A percentile compares a stretch with the other conserved stretches of the same genome.
These are phyloP conservation scores for Epichloe glyceriae DNA, from an alignment of 2,329 filamentous ascomycete species.

Conservation along the genomic window DNA sequence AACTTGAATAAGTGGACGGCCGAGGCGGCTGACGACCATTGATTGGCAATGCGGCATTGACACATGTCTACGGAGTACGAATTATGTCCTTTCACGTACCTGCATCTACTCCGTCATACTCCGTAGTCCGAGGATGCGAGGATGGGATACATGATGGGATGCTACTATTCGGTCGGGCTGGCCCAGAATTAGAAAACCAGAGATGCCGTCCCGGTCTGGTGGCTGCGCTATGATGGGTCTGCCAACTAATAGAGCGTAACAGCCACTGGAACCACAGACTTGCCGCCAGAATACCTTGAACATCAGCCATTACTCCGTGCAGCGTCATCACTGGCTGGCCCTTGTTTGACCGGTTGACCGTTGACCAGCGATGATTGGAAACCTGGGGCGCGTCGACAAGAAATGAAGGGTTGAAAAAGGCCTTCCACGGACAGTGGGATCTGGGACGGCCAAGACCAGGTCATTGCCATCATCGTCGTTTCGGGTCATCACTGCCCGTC, in stretches of 20 bases:
- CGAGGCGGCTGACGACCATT: slow-evolving; percentile 2
- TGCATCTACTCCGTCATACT: background rate
- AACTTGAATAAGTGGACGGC: slow-evolving; percentile 1
- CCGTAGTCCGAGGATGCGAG: background rate
- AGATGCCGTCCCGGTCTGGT: slow-evolving; percentile 14
- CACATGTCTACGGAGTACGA: background rate
- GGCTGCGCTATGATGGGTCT: slow-evolving; percentile 19
- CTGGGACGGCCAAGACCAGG: too few relatives aligned
- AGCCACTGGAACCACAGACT: background rate
- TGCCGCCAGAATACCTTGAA: too few relatives aligned
- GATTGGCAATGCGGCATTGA: background rate
- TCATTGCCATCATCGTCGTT: background rate
- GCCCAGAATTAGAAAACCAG: slow-evolving; percentile 23
- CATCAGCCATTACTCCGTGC: too few relatives aligned
- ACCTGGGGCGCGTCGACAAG: background rate
- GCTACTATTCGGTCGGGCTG: background rate
- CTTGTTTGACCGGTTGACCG: background rate
- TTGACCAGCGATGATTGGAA: background rate
- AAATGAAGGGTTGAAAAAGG: background rate
- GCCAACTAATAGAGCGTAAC: background rate
- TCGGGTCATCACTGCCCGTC: background rate
- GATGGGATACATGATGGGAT: background rate
- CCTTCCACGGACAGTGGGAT: background rate
- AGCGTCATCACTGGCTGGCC: background rate
- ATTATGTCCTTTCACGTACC: background rate